Evolutionary conservation across 1,284 basidiomycete genomes (phyloP).

Genomic region (Stereum hirsutum): DNA sequence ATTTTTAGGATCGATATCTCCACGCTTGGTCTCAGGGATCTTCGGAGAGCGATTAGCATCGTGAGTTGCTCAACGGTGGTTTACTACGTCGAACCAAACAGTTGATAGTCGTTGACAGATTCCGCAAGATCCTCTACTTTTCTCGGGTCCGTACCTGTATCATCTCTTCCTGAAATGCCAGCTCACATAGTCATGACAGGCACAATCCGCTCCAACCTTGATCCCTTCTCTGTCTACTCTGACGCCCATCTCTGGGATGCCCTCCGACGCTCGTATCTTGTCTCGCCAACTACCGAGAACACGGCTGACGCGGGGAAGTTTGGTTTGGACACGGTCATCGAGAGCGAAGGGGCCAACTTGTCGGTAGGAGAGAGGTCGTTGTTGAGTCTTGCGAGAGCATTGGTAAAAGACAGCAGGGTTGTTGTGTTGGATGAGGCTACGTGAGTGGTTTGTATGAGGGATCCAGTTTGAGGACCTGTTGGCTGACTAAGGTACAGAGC

Average conservation of each 20-base stretch:
- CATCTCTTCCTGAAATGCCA: not conserved
- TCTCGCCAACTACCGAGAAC: conserved; percentile 33
- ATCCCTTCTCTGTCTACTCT: conserved; percentile 68
- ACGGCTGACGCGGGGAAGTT: conserved; percentile 33
- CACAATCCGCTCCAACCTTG: conserved; percentile 74
- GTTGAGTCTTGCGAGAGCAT: conserved; percentile 75
- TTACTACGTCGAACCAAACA: too few relatives aligned
- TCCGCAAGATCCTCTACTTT: not conserved
- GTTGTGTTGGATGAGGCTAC: conserved; percentile 77
- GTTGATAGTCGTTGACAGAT: not conserved
- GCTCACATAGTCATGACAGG: conserved; percentile 24
- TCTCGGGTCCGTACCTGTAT: not conserved
- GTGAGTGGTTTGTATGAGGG: conserved; percentile 6
- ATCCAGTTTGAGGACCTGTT: not conserved
- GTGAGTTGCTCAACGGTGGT: conserved; percentile 92
- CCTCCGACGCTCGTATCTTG: conserved; percentile 69
- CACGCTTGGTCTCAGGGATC: conserved; percentile 53
- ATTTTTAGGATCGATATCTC: conserved; percentile 43
- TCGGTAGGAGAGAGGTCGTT: conserved; percentile 49
- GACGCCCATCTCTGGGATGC: conserved; percentile 80
- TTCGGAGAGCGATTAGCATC: conserved; percentile 67
- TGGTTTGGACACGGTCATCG: conserved; percentile 72
- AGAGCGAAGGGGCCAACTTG: conserved; percentile 81
- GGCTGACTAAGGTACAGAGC: conserved; percentile 23
- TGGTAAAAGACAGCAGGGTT: conserved; percentile 72